Conservation (phyloP, 345 rosid species). For the Hibiscus trionum region DNA sequence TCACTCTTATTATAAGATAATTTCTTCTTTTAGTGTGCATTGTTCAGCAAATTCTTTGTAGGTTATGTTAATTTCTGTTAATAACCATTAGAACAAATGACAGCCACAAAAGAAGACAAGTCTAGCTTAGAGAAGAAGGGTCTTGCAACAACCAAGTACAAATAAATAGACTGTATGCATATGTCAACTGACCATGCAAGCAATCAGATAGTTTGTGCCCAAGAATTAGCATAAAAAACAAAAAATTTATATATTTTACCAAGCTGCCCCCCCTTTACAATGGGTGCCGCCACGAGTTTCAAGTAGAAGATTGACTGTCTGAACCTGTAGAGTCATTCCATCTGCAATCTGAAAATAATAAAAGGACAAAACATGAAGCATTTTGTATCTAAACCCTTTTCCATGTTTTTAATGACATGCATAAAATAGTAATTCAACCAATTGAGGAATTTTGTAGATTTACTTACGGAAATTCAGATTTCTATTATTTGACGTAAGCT, state of each 20-base stretch:
- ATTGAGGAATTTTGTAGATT: background rate
- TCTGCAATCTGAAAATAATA: slow-evolving; percentile 75
- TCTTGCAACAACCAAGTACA: background rate
- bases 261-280: slow-evolving; percentile 72
- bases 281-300: slow-evolving; percentile 77
- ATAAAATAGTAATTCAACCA: background rate
- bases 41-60: slow-evolving; percentile 1
- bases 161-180: background rate
- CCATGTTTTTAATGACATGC: background rate
- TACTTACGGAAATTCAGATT: background rate
- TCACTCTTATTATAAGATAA: background rate
- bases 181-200: background rate
- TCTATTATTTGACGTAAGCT: background rate
- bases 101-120: background rate
- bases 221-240: background rate
- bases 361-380: slow-evolving; percentile 13
- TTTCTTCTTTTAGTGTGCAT: background rate
- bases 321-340: slow-evolving; percentile 91
- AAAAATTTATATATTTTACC: slow-evolving; percentile 39
- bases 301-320: slow-evolving; percentile 85
- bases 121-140: background rate
- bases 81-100: background rate
- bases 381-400: slow-evolving; percentile 7
- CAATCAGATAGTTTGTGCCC: background rate
- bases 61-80: background rate